Base-by-base conservation (phyloP, 192 early-diverging fungal species). In the Backusella psychrophila region DNA sequence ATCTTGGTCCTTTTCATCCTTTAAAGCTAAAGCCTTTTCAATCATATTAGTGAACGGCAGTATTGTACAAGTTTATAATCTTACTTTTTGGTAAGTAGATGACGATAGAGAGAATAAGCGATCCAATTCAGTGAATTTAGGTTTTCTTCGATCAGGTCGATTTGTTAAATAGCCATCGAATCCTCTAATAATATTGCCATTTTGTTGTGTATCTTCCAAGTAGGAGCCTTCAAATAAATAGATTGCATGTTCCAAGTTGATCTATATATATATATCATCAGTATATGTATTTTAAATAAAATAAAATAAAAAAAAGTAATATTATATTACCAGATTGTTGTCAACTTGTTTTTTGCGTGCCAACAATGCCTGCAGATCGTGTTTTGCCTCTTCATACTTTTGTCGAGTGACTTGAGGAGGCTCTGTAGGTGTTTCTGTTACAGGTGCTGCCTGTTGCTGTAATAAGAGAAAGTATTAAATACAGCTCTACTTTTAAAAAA, bases 181-280 rank as follows among this genome's bases (percentile, higher is more conserved):
- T 1, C 96, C 96, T 42, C 89, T 85, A 49, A 96, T 92, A 72
- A 97, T 92, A 76, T 97, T 97, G 35, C 96, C 96, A 26, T 91
- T 89, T 6, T 89, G 86, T 5, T 88, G 89, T 0, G 95, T 96
- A 69, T 93, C 94, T 82, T 97, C 96, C 36, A 97, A 85, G 78
- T 97, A 97, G 9, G 93, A 92, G 1, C 92, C 92, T 78, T 97
- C 96, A 81, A 94, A 94, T 26, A 88, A 84, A 82, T 94, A 97
- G 44, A 97, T 96, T 26, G 88, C 86, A 19, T 88, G 84, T 77
- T 97, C 96, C 0, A 96, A 83, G 35, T 88, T 92, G 53, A 79
- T 79, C 77, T 79, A 83, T 69, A 19, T 11, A 33, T 38, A 39
- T 23, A 31, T 38, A 6, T 23, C 12, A 31, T 72, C 67, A 26